Evolutionary conservation across 352 stramenopile species (phyloP).

Genomic region (Aphanomyces euteiches): DNA sequence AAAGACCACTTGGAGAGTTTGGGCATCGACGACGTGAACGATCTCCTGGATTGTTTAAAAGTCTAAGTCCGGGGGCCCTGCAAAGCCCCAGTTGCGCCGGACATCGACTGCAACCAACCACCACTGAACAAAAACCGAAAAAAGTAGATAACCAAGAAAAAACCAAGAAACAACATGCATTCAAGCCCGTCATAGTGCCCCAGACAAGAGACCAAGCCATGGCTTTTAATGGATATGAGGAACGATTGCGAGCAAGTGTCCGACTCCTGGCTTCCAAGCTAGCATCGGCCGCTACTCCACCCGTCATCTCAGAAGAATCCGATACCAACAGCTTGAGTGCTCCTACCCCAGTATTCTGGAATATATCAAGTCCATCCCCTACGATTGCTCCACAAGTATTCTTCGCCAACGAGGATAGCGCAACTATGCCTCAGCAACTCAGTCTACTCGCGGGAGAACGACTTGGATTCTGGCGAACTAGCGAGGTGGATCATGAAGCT

Average conservation of each 20-base stretch:
- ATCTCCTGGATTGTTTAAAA: neutral
- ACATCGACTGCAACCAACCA: neutral
- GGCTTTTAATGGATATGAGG: no score
- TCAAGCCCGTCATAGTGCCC: neutral
- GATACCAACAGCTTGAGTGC: no score
- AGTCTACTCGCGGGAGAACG: neutral
- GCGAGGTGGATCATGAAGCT: neutral
- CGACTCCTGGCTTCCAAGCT: no score
- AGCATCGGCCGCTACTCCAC: no score
- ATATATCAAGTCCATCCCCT: neutral
- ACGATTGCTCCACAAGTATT: neutral
- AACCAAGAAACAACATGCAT: neutral
- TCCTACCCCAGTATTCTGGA: neutral
- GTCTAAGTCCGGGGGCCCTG: neutral
- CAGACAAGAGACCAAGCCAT: neutral
- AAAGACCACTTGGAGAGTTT: neutral
- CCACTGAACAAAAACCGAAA: neutral
- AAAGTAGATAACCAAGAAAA: neutral
- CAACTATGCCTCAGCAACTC: neutral
- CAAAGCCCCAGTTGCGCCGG: neutral
- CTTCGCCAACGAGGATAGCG: neutral
- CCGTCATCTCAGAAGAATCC: no score
- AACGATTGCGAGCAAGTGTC: no score
- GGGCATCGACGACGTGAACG: neutral
- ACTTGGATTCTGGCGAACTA: neutral